phyloP scores from a whole-genome alignment of 352 stramenopile genomes.

The Globisporangium alternatum region DNA sequence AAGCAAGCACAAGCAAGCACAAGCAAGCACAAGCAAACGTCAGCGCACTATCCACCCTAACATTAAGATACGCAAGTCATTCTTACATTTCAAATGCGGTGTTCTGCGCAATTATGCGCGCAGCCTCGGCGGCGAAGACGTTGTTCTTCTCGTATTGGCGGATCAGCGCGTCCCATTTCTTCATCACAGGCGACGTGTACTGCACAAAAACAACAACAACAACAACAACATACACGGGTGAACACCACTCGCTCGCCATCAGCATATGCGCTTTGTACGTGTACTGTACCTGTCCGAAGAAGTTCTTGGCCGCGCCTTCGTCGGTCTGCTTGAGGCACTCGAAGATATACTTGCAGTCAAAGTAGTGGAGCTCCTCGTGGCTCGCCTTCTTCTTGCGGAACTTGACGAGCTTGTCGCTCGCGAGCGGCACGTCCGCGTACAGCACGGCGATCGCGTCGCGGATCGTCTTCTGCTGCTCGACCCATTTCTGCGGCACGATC shows the following conservation, averaged over 20 bases:
- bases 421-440: conserved; percentile 45
- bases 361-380: conserved; percentile 68
- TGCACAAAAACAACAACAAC: conserved; percentile 18
- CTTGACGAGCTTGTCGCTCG: conserved; percentile 43
- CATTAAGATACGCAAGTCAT: not conserved
- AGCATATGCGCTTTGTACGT: not conserved
- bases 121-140: conserved; percentile 68
- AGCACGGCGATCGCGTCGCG: conserved; percentile 53
- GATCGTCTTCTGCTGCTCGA: conserved; percentile 62
- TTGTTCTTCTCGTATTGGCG: conserved; percentile 80
- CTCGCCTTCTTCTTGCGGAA: conserved; percentile 43
- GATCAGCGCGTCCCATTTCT: conserved; percentile 63
- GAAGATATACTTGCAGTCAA: conserved; percentile 72
- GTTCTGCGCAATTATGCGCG: conserved; percentile 71
- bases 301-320: conserved; percentile 62
- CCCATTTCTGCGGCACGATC: conserved; percentile 71
- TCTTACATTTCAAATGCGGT: conserved; percentile 75
- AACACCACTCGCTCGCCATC: not conserved
- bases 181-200: conserved; percentile 76
- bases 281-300: conserved; percentile 60
- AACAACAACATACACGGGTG: not conserved
- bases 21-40: not conserved
- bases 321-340: conserved; percentile 56
- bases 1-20: not conserved
- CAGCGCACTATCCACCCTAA: not conserved